Evolutionary conservation across 169 alveolate species (phyloP).

Genomic region (Toxoplasma gondii): DNA sequence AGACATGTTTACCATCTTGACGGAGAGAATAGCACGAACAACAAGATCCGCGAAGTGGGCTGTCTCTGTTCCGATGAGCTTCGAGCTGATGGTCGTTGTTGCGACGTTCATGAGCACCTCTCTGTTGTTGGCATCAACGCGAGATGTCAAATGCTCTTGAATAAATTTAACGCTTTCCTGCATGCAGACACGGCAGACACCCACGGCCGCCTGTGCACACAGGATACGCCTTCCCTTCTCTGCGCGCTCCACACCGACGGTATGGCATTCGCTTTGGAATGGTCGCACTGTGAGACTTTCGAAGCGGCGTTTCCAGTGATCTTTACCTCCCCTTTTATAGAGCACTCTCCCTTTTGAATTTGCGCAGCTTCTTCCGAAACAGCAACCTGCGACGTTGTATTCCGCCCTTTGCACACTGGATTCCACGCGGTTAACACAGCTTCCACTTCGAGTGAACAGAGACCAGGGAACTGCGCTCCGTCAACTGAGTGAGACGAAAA

Average conservation of each 20-base stretch:
- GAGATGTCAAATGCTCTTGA: slow-evolving; percentile 88
- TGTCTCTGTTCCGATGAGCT: slow-evolving; percentile 89
- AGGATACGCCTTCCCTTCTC: neutral
- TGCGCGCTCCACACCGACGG: neutral
- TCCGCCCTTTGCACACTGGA: too few species aligned
- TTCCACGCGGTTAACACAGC: too few species aligned
- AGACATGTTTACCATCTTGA: slow-evolving; percentile 78
- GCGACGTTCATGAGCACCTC: slow-evolving; percentile 92
- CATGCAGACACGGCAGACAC: neutral
- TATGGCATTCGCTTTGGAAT: too few species aligned
- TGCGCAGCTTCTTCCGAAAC: too few species aligned
- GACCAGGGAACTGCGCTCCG: too few species aligned
- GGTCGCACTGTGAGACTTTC: neutral
- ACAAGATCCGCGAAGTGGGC: slow-evolving; percentile 92
- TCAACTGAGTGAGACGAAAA: too few species aligned
- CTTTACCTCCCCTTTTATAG: too few species aligned
- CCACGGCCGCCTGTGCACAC: neutral
- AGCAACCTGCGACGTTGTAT: too few species aligned
- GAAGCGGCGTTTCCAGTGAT: neutral
- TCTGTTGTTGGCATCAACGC: slow-evolving; percentile 84
- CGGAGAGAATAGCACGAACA: slow-evolving; percentile 93
- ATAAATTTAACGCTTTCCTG: slow-evolving; percentile 94
- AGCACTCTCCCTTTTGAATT: too few species aligned
- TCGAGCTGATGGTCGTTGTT: slow-evolving; percentile 94
- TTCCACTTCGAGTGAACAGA: too few species aligned